A percentile compares a stretch with the other conserved stretches of the same genome.
Conservation (phyloP, 2,329 filamentous ascomycete species). For the Emericellopsis cladophorae region DNA sequence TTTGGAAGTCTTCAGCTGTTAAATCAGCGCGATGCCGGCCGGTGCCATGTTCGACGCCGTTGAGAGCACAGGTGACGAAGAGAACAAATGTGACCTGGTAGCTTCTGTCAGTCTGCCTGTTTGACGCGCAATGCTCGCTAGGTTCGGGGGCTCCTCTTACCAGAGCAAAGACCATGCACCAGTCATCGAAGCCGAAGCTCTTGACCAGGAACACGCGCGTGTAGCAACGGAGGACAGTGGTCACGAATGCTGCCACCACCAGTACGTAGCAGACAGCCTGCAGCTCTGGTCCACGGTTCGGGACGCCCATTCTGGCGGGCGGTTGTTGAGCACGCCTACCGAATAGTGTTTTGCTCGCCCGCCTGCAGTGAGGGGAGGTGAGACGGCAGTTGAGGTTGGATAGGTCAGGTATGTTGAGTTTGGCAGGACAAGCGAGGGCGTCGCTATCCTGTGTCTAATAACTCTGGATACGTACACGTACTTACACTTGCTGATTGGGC, state of each 20-base stretch:
- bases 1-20: constrained; percentile 7
- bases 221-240: constrained; percentile 18
- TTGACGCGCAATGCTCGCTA: not conserved
- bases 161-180: constrained; percentile 21
- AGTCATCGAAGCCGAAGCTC: constrained; percentile 25
- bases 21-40: constrained; percentile 22
- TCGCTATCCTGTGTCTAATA: no score
- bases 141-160: constrained; percentile 12
- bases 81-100: constrained; percentile 19
- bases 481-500: no score
- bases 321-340: no score
- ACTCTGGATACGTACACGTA: no score
- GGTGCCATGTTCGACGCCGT: constrained; percentile 25
- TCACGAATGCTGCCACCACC: constrained; percentile 11
- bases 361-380: no score
- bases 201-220: constrained; percentile 20
- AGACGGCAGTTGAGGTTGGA: no score
- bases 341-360: no score
- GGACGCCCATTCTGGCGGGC: constrained; percentile 8
- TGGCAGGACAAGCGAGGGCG: no score
- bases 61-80: constrained; percentile 18
- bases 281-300: constrained; percentile 20
- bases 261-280: constrained; percentile 17
- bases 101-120: not conserved
- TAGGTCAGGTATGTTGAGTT: no score